These are phyloP conservation scores for Fusarium sp. DNA, from an alignment of 2,329 filamentous ascomycete species.

Conservation along the genomic window DNA sequence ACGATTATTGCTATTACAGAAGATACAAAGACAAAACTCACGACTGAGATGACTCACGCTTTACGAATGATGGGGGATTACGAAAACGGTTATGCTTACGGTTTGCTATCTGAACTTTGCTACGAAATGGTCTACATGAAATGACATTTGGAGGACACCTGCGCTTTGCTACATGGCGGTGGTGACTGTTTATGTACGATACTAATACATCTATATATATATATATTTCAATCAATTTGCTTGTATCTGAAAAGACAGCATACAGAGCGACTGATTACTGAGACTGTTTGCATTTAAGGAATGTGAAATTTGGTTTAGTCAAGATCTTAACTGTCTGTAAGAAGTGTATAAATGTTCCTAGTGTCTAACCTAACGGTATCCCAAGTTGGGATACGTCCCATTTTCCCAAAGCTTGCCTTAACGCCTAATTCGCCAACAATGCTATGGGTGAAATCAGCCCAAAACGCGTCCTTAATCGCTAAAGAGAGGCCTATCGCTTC, in stretches of 20 bases:
- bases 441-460: conserved; percentile 37
- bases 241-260: conserved; percentile 17
- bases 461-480: conserved; percentile 15
- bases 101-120: conserved; percentile 32
- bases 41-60: conserved; percentile 44
- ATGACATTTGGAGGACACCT: conserved; percentile 29
- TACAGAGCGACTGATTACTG: not conserved
- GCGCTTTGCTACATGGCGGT: conserved; percentile 22
- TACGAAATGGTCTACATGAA: conserved; percentile 23
- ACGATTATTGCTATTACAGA: conserved; percentile 1
- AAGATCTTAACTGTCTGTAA: not conserved
- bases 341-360: not conserved
- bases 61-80: conserved; percentile 39
- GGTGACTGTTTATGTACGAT: conserved; percentile 38
- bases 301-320: not conserved
- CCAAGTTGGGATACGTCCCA: conserved; percentile 14
- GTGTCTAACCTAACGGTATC: conserved; percentile 8
- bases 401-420: conserved; percentile 36
- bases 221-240: conserved; percentile 27
- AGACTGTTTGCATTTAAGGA: not conserved
- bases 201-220: conserved; percentile 5
- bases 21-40: conserved; percentile 36
- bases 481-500: conserved; percentile 48
- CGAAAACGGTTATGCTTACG: conserved; percentile 28
- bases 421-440: conserved; percentile 51